These are phyloP conservation scores for Backusella morwellensis DNA, from an alignment of 192 early-diverging fungal genomes.

Conservation along the genomic window DNA sequence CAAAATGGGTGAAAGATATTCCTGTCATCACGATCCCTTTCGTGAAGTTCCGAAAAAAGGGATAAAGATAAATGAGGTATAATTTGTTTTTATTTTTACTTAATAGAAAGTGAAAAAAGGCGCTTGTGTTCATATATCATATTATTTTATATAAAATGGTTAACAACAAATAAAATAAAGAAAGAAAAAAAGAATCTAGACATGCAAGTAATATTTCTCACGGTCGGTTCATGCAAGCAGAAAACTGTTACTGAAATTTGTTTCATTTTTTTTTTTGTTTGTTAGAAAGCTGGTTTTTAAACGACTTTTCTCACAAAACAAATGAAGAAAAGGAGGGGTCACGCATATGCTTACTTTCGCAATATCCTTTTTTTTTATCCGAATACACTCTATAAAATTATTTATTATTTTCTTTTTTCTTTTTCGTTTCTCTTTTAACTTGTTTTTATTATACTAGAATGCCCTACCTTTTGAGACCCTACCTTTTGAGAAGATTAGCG, in stretches of 20 bases:
- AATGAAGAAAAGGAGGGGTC: neutral
- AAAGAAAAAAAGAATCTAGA: neutral
- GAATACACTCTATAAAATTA: neutral
- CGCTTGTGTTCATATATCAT: neutral
- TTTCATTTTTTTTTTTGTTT: neutral
- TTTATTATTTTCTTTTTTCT: neutral
- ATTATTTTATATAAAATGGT: neutral
- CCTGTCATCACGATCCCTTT: neutral
- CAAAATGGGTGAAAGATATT: neutral
- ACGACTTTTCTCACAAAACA: neutral
- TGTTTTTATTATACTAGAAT: neutral
- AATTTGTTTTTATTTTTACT: neutral
- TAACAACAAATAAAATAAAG: neutral
- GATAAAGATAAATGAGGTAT: neutral
- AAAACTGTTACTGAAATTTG: neutral
- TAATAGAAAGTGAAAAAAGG: neutral
- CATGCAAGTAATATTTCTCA: neutral
- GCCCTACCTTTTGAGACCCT: neutral
- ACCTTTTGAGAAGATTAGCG: neutral
- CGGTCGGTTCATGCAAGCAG: neutral
- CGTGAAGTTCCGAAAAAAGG: neutral
- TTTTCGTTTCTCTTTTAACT: neutral
- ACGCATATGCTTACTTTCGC: neutral
- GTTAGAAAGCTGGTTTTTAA: neutral
- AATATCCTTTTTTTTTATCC: constrained; percentile 1